These are phyloP conservation scores for Termitomyces sp. DNA, from an alignment of 768 basidiomycete species.

Conservation along the genomic window DNA sequence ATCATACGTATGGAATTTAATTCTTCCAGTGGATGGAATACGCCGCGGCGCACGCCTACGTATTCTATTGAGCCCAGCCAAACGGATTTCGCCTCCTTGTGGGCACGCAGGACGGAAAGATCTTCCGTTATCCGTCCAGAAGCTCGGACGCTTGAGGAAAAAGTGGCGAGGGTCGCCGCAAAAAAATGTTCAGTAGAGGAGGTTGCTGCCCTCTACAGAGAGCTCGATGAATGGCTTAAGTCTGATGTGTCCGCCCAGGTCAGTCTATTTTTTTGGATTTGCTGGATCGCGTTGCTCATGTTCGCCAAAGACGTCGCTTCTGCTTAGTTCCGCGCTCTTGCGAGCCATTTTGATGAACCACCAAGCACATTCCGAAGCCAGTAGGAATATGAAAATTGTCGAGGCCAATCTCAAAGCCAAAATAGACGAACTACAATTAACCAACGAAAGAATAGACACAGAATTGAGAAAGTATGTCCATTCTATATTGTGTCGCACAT, in stretches of 20 bases:
- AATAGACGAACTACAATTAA: slow-evolving; percentile 60
- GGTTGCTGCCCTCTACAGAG: slow-evolving; percentile 71
- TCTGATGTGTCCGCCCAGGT: slow-evolving; percentile 66
- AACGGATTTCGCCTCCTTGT: slow-evolving; percentile 33
- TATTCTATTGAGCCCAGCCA: slow-evolving; percentile 42
- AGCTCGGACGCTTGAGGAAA: slow-evolving; percentile 70
- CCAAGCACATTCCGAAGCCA: slow-evolving; percentile 73
- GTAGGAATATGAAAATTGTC: slow-evolving; percentile 57
- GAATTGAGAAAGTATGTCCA: slow-evolving; percentile 67
- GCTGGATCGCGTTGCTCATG: not conserved
- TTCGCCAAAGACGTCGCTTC: slow-evolving; percentile 44
- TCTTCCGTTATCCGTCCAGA: slow-evolving; percentile 44
- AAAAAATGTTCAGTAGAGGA: slow-evolving; percentile 90
- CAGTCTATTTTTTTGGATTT: slow-evolving; percentile 23
- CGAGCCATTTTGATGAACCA: slow-evolving; percentile 84
- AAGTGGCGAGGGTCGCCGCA: slow-evolving; percentile 71
- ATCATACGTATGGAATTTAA: slow-evolving; percentile 78
- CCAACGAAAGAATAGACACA: slow-evolving; percentile 56
- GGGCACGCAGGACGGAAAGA: slow-evolving; percentile 45
- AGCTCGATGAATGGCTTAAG: slow-evolving; percentile 73
- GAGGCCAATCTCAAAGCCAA: slow-evolving; percentile 62
- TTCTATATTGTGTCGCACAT: slow-evolving; percentile 9
- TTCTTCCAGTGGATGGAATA: slow-evolving; percentile 58
- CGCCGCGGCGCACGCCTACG: slow-evolving; percentile 52
- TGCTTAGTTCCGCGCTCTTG: slow-evolving; percentile 73